phyloP scores from a whole-genome alignment of 2,329 filamentous ascomycete species.

The Fusarium torreyae region DNA sequence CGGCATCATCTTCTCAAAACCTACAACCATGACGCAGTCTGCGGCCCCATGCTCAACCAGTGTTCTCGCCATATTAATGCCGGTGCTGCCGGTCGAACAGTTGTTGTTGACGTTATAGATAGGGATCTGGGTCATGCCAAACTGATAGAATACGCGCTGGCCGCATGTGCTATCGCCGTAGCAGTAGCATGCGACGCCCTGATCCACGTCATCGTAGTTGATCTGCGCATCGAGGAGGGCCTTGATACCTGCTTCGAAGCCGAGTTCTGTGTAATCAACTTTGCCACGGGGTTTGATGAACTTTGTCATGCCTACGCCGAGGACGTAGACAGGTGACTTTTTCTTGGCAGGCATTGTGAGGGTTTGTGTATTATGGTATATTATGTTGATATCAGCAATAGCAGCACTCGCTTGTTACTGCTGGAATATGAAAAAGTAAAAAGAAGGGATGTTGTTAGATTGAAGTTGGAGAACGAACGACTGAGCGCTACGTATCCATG shows the following conservation, averaged over 20 bases:
- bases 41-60: conserved; percentile 85
- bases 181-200: conserved; percentile 97
- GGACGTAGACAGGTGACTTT: conserved; percentile 80
- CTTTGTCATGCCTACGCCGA: conserved; percentile 98
- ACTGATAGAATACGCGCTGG: conserved; percentile 98
- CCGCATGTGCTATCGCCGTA: conserved; percentile 96
- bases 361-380: neutral
- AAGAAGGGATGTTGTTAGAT: neutral
- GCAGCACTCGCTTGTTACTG: conserved; percentile 34
- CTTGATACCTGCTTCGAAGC: conserved; percentile 92
- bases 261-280: conserved; percentile 94
- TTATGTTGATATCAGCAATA: conserved; percentile 1
- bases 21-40: conserved; percentile 91
- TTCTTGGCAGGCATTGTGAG: conserved; percentile 64
- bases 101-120: conserved; percentile 99
- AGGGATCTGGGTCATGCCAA: conserved; percentile 96
- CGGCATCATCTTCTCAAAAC: conserved; percentile 98
- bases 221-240: conserved; percentile 89
- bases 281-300: conserved; percentile 98
- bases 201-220: conserved; percentile 96
- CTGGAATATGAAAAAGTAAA: neutral
- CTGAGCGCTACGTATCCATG: conserved; percentile 19
- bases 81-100: conserved; percentile 95
- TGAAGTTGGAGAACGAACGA: neutral
- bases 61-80: conserved; percentile 85